A percentile compares a stretch with the other conserved stretches of the same genome.
These are phyloP conservation scores for Penicillium roqueforti DNA, from an alignment of 495 filamentous ascomycete genomes.

Conservation along the genomic window DNA sequence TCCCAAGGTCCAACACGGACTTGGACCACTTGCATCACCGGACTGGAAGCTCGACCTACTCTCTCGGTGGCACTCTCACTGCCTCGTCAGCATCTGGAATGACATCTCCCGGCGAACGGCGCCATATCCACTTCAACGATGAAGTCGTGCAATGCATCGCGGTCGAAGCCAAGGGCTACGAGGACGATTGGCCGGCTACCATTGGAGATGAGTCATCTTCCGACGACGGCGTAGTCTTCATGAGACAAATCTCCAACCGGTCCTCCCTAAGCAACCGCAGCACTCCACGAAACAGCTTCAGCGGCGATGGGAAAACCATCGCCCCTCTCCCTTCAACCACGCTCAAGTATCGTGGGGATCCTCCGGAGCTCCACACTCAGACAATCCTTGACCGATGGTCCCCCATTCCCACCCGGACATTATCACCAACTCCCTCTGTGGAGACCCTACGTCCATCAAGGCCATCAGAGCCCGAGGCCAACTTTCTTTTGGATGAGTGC, in stretches of 20 bases:
- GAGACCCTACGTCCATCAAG: slow-evolving; percentile 64
- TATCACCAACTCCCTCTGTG: slow-evolving; percentile 68
- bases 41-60: slow-evolving; percentile 27
- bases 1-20: slow-evolving; percentile 62
- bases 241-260: slow-evolving; percentile 58
- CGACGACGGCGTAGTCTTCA: slow-evolving; percentile 78
- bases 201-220: slow-evolving; percentile 61
- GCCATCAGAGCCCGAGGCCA: slow-evolving; percentile 58
- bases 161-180: slow-evolving; percentile 78
- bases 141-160: slow-evolving; percentile 95
- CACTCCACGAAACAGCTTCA: slow-evolving; percentile 51
- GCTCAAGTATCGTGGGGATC: slow-evolving; percentile 81
- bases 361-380: slow-evolving; percentile 54
- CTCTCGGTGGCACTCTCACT: slow-evolving; percentile 26
- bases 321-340: slow-evolving; percentile 90
- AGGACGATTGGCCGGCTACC: slow-evolving; percentile 47
- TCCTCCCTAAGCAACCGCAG: slow-evolving; percentile 44
- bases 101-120: slow-evolving; percentile 65
- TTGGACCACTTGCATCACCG: slow-evolving; percentile 50
- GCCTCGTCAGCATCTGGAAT: slow-evolving; percentile 45
- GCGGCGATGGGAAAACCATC: slow-evolving; percentile 79
- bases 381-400: slow-evolving; percentile 36
- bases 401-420: slow-evolving; percentile 25
- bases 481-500: slow-evolving; percentile 70
- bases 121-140: slow-evolving; percentile 95